Evolutionary conservation across 2,329 filamentous ascomycete genomes (phyloP), one percentile per base, ranked within the genome.

Genomic region (Ilyonectria destructans): DNA sequence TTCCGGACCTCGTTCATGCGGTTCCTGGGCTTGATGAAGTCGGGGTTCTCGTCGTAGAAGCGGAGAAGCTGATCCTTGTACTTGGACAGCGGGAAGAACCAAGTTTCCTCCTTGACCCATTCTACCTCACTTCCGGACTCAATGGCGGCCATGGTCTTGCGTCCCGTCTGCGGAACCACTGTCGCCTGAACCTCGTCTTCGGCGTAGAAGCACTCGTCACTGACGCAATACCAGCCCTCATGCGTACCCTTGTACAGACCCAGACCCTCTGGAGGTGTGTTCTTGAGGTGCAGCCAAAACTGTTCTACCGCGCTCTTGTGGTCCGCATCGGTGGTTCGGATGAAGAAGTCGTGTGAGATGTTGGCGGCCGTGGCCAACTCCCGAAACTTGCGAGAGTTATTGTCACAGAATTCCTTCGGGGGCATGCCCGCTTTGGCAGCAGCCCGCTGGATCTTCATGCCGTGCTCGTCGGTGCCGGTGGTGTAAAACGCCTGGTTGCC

Each of bases 391-490:
- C 91, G 87, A 26, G 94, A 92, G 67, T 94, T 96, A 77, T 88
- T 86, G 81, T 98, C 95, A 82, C 96, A 98, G 73, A 98, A 95
- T n/a, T 91, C 85, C 79, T 96, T 93, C 0, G 95, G 92, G 0
- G 91, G 87, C 59, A 92, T 87, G 4, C 89, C 89, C 15, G 93
- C 90, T 73, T 90, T 89, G 7, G 87, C 85, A 1, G 96, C 94
- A 0, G 96, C 96, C 80, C 91, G 92, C 80, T 99, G 96, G 23
- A 98, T 92, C 87, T 99, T 99, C 89, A 98, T 93, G 49, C 96
- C 96, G 84, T 99, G 96, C 82, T 99, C 96, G 80, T 99, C 96
- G 40, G 95, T 98, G 66, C 96, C 96, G 1, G 96, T 99, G 75
- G 92, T 91, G 15, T 99, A 85, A 70, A 94, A 86, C 4, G 95